These are phyloP conservation scores for Hippophae tibetana DNA, from an alignment of 306 rosid species.

Conservation along the genomic window DNA sequence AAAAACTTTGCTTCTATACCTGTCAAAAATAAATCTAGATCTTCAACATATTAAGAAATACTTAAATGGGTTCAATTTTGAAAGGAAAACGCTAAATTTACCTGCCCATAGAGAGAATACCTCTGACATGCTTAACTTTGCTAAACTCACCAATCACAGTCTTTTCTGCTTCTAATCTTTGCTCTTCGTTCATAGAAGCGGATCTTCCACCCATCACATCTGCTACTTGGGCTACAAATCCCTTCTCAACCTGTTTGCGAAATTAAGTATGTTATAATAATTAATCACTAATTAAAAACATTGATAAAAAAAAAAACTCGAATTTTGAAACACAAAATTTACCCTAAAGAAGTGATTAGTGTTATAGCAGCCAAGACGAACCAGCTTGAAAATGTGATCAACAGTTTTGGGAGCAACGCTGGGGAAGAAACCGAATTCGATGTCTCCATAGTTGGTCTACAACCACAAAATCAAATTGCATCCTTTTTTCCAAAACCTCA, in stretches of 20 bases:
- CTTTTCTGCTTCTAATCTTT: constrained; percentile 54
- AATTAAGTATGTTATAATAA: not conserved
- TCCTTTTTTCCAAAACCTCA: not conserved
- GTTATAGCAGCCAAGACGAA: constrained; percentile 82
- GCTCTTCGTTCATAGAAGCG: constrained; percentile 83
- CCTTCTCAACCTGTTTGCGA: constrained; percentile 66
- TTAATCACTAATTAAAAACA: not conserved
- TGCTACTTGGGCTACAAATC: constrained; percentile 95
- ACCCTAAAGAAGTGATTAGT: constrained; percentile 94
- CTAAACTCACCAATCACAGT: constrained; percentile 84
- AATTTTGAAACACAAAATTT: constrained; percentile 6
- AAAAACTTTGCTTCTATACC: not conserved
- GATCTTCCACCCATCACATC: constrained; percentile 65
- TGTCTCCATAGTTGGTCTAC: constrained; percentile 88
- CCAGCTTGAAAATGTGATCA: constrained; percentile 86
- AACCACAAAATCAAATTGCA: not conserved
- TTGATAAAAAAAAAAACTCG: not conserved
- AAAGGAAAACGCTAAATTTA: constrained; percentile 14
- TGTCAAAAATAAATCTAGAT: not conserved
- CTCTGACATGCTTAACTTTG: constrained; percentile 75
- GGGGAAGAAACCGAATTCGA: constrained; percentile 91
- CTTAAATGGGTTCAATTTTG: not conserved
- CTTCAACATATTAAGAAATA: not conserved
- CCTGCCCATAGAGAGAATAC: constrained; percentile 99
- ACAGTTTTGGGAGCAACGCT: constrained; percentile 83